Evolutionary conservation across 2,329 filamentous ascomycete species (phyloP), one percentile per base, ranked within the genome.

Genomic region (Torrubiella hemipterigena): DNA sequence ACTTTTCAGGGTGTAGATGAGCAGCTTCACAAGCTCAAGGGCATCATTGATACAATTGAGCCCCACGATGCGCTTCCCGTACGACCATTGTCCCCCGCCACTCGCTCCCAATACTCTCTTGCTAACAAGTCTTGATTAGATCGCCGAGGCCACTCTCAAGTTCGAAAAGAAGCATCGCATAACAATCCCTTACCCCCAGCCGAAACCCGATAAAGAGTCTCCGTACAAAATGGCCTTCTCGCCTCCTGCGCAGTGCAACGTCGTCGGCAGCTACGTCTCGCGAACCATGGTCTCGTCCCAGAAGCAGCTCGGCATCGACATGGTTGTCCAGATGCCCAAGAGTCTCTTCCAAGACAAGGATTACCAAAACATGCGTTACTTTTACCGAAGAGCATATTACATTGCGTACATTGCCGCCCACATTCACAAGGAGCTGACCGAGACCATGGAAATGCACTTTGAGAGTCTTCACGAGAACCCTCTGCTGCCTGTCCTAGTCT

Each of bases 331-430:
- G 29, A 93, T 98, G 75, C 89, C 91, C 5, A 55, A 62, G 35
- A 59, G 69, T 1, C 58, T 94, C 10, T 87, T 96, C 46, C 85
- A 94, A 48, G 83, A 93, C 27, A 96, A 96, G 57, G 91, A 98
- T 55, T 95, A 89, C 51, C 67, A 87, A 30, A 86, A 94, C 52
- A 70, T 91, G 62, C 75, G 91, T 38, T 96, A 93, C 58, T 94
- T 95, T 50, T 87, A 95, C 59, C 93, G 94, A 48, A 69, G 87
- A 40, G 82, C 91, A 10, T 96, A 89, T 55, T 96, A 93, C 49
- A 61, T 96, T 30, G 84, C 87, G 20, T 84, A 81, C 41, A 62
- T 96, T 34, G 77, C 85, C 11, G 75, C 73, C 18, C 75, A 71
- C 5, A 61, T 96, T 31, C 73, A 75, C 40, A 62, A 69, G 22